A percentile compares a stretch with the other conserved stretches of the same genome.
These are phyloP conservation scores for Sicyos edulis DNA, from an alignment of 306 rosid genomes.

Conservation along the genomic window DNA sequence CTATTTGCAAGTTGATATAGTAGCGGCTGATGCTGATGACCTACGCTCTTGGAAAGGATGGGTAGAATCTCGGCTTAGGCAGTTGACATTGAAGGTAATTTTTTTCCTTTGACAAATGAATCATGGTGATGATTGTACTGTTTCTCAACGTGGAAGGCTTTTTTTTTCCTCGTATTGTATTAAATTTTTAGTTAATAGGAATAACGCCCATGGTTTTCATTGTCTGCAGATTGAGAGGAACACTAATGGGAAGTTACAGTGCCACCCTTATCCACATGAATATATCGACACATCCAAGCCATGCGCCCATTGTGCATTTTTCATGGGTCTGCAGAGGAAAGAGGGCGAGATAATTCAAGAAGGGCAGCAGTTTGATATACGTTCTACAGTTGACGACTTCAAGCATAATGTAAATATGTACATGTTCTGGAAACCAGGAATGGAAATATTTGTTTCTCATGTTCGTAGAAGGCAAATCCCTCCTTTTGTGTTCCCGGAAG, in stretches of 20 bases:
- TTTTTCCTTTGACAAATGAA: no score
- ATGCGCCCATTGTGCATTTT: slow-evolving; percentile 85
- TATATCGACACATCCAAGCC: slow-evolving; percentile 63
- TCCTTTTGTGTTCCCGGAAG: slow-evolving; percentile 78
- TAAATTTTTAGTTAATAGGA: no score
- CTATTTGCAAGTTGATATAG: slow-evolving; percentile 85
- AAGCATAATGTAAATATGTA: slow-evolving; percentile 67
- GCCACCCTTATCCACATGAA: slow-evolving; percentile 94
- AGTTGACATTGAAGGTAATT: no score
- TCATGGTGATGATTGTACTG: no score
- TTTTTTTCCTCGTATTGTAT: no score
- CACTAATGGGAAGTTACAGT: slow-evolving; percentile 83
- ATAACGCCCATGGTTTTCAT: neutral
- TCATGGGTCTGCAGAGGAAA: slow-evolving; percentile 97
- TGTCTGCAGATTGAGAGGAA: slow-evolving; percentile 82
- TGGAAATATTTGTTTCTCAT: slow-evolving; percentile 89
- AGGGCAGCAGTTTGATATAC: slow-evolving; percentile 96
- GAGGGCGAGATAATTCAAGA: slow-evolving; percentile 90
- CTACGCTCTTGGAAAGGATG: slow-evolving; percentile 76
- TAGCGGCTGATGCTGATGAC: slow-evolving; percentile 72
- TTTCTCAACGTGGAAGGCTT: no score
- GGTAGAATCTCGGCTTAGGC: no score
- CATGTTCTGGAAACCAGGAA: slow-evolving; percentile 81
- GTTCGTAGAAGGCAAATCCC: slow-evolving; percentile 96
- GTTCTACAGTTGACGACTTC: slow-evolving; percentile 91